Conservation (phyloP, 768 basidiomycete species). For the button mushroom (Agaricus bisporus) region DNA sequence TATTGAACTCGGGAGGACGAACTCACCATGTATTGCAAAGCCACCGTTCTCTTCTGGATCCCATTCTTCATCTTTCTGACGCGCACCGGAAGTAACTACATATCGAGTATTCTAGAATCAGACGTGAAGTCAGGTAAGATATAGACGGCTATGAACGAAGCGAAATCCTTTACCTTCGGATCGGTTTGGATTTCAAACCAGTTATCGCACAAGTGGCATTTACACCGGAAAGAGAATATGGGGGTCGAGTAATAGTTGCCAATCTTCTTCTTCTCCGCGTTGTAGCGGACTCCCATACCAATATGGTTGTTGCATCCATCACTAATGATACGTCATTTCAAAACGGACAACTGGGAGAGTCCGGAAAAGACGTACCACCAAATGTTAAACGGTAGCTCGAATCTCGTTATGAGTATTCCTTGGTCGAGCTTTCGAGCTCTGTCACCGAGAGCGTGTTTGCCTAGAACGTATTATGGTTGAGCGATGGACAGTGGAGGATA, state of each 20-base stretch:
- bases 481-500: not conserved
- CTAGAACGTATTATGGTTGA: slow-evolving; percentile 28
- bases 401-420: slow-evolving; percentile 92
- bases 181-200: slow-evolving; percentile 99
- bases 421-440: slow-evolving; percentile 94
- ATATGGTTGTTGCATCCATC: slow-evolving; percentile 94
- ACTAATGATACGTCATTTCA: slow-evolving; percentile 33
- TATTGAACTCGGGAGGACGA: not conserved
- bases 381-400: slow-evolving; percentile 94
- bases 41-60: slow-evolving; percentile 95
- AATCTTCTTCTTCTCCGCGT: slow-evolving; percentile 97
- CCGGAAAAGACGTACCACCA: slow-evolving; percentile 66
- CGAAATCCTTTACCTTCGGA: slow-evolving; percentile 62
- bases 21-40: slow-evolving; percentile 76
- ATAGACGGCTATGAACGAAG: not conserved
- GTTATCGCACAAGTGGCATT: slow-evolving; percentile 93
- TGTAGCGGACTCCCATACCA: slow-evolving; percentile 99
- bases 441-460: slow-evolving; percentile 92
- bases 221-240: slow-evolving; percentile 93
- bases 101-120: slow-evolving; percentile 82
- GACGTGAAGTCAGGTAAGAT: not conserved
- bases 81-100: slow-evolving; percentile 87
- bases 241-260: slow-evolving; percentile 93
- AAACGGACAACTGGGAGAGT: not conserved
- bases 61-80: slow-evolving; percentile 95